Evolutionary conservation across 306 rosid species (phyloP), one percentile per base, ranked within the genome.

Genomic region (Lotus japonicus): DNA sequence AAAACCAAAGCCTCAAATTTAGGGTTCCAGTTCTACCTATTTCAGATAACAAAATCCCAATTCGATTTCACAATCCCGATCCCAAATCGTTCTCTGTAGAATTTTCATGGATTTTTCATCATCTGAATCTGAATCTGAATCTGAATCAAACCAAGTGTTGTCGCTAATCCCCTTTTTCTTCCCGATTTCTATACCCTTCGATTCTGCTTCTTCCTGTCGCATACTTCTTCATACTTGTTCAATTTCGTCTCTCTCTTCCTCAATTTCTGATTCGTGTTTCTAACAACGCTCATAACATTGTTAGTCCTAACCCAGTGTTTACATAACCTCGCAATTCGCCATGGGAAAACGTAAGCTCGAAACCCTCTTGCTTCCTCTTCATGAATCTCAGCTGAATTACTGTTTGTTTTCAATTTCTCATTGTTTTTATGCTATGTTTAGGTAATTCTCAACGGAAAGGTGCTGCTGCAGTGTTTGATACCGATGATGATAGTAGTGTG

Each of bases 331-430:
- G n/a, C n/a, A n/a, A n/a, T n/a, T n/a, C n/a, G n/a, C n/a, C 42
- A 94, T 94, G 98, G 98, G 98, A 77, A 94, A 85, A 55, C 96
- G 97, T 94, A 76, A 94, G 90, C 79, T 72, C n/a, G n/a, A n/a
- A n/a, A n/a, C n/a, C n/a, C n/a, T n/a, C n/a, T n/a, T n/a, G n/a
- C n/a, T n/a, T n/a, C n/a, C n/a, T n/a, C n/a, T n/a, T n/a, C n/a
- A n/a, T n/a, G n/a, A n/a, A n/a, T n/a, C n/a, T n/a, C n/a, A 9
- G 38, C 48, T 58, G 1, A 16, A 17, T 55, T 33, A 1, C 42
- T 7, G 15, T 4, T 61, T 14, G 0, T 14, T 60, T 26, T 11
- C 5, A 13, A 21, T 65, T 0, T 7, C 16, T 55, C 5, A 13
- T 18, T 70, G 14, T 31, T 11, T 68, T 0, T 23, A 2, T 54